Evolutionary conservation across 2,329 filamentous ascomycete genomes (phyloP), one percentile per base, ranked within the genome.

Genomic region (Chrysoporthe austroafricana): DNA sequence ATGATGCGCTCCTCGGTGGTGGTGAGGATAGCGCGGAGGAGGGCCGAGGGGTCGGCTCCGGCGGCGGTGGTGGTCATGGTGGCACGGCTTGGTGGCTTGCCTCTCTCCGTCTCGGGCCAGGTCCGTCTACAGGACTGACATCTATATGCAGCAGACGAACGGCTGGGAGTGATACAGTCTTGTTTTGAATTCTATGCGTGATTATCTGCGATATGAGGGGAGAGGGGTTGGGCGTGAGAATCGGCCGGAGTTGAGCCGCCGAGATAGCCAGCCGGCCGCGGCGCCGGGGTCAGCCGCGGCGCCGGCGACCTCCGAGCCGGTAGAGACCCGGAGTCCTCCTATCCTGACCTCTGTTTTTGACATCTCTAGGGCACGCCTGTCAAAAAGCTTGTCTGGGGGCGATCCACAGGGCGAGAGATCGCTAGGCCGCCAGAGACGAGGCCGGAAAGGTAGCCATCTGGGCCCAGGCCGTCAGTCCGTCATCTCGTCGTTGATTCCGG

Each of bases 1-100:
- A 87, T 79, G 58, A 88, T 83, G 50, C 77, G 72, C 2, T 78
- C 56, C 72, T 86, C 84, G 18, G 83, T 80, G 1, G 79, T 76
- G 39, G 72, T 69, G 48, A 86, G 80, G 32, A 85, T 75, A 5
- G 78, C 74, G 4, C 74, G 72, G 14, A 85, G 74, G 8, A 84
- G 74, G 1, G 74, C 74, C 1, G 66, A 66, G 1, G 79, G 74
- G 48, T 76, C 70, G 43, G 75, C 63, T 21, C 70, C 68, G 56
- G 72, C 56, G 62, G 70, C 69, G 21, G 62, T 64, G 62, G 36
- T 61, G 66, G 39, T 64, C 16, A 42, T 39, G 32, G 1, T 34
- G 54, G 54, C 21, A 34, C 21, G 13, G 21, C 48, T 11, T 11
- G 5, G 18, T n/a, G 18, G 18, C 1, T n/a, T 6, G 18, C 16